A percentile compares a stretch with the other conserved stretches of the same genome.
phyloP scores from a whole-genome alignment of 257 asterid genomes.

The Eucommia ulmoides region DNA sequence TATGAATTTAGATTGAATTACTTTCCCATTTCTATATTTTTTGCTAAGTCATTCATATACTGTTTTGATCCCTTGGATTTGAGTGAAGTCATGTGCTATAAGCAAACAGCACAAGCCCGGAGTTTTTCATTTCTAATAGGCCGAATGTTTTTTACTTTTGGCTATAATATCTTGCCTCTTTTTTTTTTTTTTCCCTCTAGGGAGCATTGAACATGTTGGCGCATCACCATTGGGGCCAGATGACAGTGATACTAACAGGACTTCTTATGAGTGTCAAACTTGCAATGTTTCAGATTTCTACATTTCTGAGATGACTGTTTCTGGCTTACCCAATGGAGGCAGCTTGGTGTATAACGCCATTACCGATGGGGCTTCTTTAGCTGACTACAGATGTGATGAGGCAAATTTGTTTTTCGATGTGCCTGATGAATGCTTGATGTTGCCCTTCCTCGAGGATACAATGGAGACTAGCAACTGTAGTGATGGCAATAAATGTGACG shows the following conservation, averaged over 20 bases:
- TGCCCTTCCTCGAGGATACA: slow-evolving; percentile 55
- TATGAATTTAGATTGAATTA: neutral
- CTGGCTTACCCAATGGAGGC: slow-evolving; percentile 43
- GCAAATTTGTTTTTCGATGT: slow-evolving; percentile 41
- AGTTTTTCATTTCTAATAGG: neutral
- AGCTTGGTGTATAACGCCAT: slow-evolving; percentile 31
- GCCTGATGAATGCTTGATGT: slow-evolving; percentile 47
- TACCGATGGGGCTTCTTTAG: slow-evolving; percentile 29
- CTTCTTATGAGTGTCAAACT: slow-evolving; percentile 42
- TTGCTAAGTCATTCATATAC: too few relatives aligned
- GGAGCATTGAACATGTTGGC: slow-evolving; percentile 42
- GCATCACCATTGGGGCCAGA: slow-evolving; percentile 72
- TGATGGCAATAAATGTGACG: slow-evolving; percentile 32
- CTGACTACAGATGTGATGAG: slow-evolving; percentile 61
- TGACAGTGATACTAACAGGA: slow-evolving; percentile 65
- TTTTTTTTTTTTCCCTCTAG: slow-evolving; percentile 21
- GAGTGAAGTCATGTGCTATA: neutral
- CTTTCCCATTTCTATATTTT: neutral
- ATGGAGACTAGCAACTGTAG: slow-evolving; percentile 30
- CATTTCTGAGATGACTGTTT: slow-evolving; percentile 66
- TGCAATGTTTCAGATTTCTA: slow-evolving; percentile 59
- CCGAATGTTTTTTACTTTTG: neutral
- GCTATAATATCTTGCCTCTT: neutral
- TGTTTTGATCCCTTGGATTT: too few relatives aligned
- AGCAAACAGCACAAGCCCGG: neutral